Evolutionary conservation across 2,329 filamentous ascomycete species (phyloP), one percentile per base, ranked within the genome.

Genomic region (Xylariaceae sp.): DNA sequence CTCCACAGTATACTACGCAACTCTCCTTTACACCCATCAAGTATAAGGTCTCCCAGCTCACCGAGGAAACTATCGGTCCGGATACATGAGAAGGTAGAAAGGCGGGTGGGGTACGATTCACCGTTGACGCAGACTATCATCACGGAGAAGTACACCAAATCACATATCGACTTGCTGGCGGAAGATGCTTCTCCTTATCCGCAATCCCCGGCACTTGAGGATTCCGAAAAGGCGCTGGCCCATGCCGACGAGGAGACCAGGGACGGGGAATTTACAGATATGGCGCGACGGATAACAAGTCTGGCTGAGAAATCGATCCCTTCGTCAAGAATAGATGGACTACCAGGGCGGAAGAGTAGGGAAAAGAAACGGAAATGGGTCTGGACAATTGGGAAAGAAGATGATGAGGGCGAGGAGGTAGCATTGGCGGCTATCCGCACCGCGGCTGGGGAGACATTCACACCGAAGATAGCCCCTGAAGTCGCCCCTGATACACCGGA

Each of bases 1-100:
- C 76, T 86, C 7, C 83, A 80, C 66, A 85, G 81, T 68, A 86
- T 86, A 62, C 75, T 86, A 27, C 79, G 83, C 51, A 86, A 86
- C 72, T 86, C 83, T 3, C 83, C 83, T 19, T 73, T 86, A 5
- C 80, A 81, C 26, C 78, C 80, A 1, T 68, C 73, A 2, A 78
- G 71, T 26, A 73, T 78, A 2, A 71, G 72, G 34, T 77, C 78
- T 6, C 79, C 80, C 1, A 69, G 73, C 4, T 83, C 81, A 0
- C 77, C 80, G 1, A 73, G 76, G 54, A 73, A 80, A 39, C 76
- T 79, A 57, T 83, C 81, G 1, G 70, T 74, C 31, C 77, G 80
- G 9, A 68, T 83, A 12, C 75, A 78, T 43, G 79, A 82, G 61
- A 79, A 76, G 60, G 77, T 77, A 1, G 74, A 76, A 9, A 76